phyloP scores from a whole-genome alignment of 345 rosid species.

The Lepidium aucheri region DNA sequence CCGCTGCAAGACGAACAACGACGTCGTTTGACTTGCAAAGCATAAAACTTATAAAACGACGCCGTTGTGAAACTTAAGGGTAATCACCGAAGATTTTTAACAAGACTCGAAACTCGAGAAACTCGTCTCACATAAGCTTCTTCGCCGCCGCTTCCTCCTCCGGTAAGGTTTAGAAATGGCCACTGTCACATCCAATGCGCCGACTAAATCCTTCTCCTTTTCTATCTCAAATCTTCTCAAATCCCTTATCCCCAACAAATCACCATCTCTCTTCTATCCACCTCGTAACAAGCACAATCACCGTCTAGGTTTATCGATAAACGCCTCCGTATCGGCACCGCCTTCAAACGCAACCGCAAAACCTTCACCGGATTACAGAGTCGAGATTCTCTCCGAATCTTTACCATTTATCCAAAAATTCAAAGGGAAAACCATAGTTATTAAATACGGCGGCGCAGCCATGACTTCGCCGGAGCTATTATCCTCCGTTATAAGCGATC shows the following conservation, averaged over 20 bases:
- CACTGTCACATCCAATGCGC: conserved; percentile 20
- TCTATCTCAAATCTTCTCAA: background rate
- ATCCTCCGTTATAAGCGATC: conserved; percentile 65
- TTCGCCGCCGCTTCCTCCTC: conserved; percentile 6
- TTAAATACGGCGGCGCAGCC: conserved; percentile 96
- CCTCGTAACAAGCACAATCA: conserved; percentile 12
- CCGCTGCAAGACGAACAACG: background rate
- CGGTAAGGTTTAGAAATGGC: conserved; percentile 20
- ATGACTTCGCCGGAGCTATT: conserved; percentile 70
- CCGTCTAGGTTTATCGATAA: conserved; percentile 16
- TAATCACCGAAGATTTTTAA: background rate
- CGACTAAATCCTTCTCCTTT: conserved; percentile 19
- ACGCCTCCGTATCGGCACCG: conserved; percentile 22
- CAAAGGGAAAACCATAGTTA: conserved; percentile 81
- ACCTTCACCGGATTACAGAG: conserved; percentile 38
- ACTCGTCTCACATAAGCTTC: background rate
- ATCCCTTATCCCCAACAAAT: background rate
- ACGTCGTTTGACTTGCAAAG: background rate
- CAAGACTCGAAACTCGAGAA: no score
- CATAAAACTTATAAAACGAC: background rate
- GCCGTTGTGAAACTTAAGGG: background rate
- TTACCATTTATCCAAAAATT: conserved; percentile 89
- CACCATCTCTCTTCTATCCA: conserved; percentile 11
- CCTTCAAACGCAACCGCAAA: background rate
- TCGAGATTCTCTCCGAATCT: conserved; percentile 77